A percentile compares a stretch with the other conserved stretches of the same genome.
These are phyloP conservation scores for Pseudogymnoascus sp. DNA, from an alignment of 2,329 filamentous ascomycete species.

Conservation along the genomic window DNA sequence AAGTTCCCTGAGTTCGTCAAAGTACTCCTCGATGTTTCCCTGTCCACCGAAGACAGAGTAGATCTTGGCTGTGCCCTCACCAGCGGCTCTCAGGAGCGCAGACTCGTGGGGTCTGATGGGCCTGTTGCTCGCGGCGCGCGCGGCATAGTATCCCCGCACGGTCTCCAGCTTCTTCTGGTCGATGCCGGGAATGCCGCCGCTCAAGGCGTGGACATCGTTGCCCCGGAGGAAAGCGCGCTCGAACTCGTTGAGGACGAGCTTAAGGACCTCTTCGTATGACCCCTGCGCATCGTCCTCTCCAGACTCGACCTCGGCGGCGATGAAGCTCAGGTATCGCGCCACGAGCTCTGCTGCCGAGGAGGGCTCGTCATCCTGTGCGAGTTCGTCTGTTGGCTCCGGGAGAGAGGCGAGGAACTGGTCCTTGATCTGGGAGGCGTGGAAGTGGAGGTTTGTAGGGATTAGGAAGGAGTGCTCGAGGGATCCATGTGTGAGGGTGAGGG, in stretches of 20 bases:
- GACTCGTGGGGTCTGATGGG: slow-evolving; percentile 90
- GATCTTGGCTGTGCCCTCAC: slow-evolving; percentile 73
- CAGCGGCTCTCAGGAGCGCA: slow-evolving; percentile 80
- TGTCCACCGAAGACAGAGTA: slow-evolving; percentile 96
- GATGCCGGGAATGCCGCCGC: slow-evolving; percentile 79
- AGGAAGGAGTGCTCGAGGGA: slow-evolving; percentile 94
- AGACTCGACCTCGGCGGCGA: slow-evolving; percentile 82
- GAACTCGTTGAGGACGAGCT: slow-evolving; percentile 89
- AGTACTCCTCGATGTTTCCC: slow-evolving; percentile 99
- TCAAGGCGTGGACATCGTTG: slow-evolving; percentile 92
- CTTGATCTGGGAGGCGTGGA: slow-evolving; percentile 90
- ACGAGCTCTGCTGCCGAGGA: slow-evolving; percentile 90
- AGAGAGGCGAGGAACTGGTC: slow-evolving; percentile 80
- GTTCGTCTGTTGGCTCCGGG: slow-evolving; percentile 88
- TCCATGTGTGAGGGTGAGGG: slow-evolving; percentile 84
- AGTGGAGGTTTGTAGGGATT: slow-evolving; percentile 90
- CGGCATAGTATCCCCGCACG: slow-evolving; percentile 85
- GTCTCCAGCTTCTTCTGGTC: slow-evolving; percentile 86
- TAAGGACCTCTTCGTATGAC: slow-evolving; percentile 86
- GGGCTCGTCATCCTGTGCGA: slow-evolving; percentile 97
- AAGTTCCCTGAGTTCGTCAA: slow-evolving; percentile 89
- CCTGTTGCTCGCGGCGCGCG: slow-evolving; percentile 74
- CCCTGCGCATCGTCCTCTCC: slow-evolving; percentile 84
- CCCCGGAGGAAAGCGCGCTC: slow-evolving; percentile 90
- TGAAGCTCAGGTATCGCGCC: slow-evolving; percentile 84